Conservation (phyloP, 2,329 filamentous ascomycete genomes). For the Alternaria gansuensis region DNA sequence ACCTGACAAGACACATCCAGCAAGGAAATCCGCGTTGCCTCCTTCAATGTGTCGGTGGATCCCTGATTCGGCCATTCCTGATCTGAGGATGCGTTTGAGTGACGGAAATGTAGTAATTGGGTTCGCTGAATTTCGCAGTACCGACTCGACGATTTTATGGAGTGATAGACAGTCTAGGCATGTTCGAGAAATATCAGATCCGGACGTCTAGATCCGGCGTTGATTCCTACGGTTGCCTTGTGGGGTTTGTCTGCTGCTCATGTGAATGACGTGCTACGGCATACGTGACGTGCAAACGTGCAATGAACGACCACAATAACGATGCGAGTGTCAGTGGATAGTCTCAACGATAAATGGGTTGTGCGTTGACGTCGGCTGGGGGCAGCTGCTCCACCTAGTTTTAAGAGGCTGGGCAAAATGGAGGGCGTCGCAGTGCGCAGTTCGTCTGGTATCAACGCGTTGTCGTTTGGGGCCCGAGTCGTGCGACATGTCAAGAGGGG, state of each 20-base stretch:
- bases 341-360: background rate
- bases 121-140: background rate
- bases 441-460: too few relatives aligned
- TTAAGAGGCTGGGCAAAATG: too few relatives aligned
- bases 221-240: background rate
- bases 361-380: background rate
- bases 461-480: too few relatives aligned
- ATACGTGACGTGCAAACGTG: background rate
- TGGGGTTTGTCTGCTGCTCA: background rate
- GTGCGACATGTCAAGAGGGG: too few relatives aligned
- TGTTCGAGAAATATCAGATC: background rate
- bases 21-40: constrained; percentile 9
- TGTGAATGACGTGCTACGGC: background rate
- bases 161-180: background rate
- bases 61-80: constrained; percentile 5
- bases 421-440: too few relatives aligned
- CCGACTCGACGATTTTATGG: background rate
- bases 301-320: background rate
- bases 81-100: background rate
- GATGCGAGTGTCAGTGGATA: background rate
- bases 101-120: background rate
- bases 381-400: too few relatives aligned
- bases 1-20: constrained; percentile 11
- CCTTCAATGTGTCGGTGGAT: constrained; percentile 17
- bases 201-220: background rate